Evolutionary conservation across 495 filamentous ascomycete genomes (phyloP), one percentile per base, ranked within the genome.

Genomic region (Parachaetomium inaequale): DNA sequence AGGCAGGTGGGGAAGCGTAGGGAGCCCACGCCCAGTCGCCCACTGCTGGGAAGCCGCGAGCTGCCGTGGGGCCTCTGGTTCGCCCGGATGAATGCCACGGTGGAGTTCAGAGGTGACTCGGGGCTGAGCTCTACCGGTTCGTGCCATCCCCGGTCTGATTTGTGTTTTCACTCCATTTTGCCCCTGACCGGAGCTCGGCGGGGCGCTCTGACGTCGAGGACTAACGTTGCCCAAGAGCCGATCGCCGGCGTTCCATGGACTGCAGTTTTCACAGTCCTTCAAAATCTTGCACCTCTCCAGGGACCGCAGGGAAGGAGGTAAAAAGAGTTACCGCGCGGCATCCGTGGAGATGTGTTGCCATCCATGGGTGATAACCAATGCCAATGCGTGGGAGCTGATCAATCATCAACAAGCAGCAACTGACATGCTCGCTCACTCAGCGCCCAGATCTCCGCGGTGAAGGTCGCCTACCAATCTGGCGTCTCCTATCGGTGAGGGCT

Each of bases 21-120:
- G n/a, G n/a, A 31, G 28, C 28, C 23, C 52, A 38, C 31, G 19
- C 14, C 21, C 52, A 42, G 8, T 36, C 31, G 19, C 14, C 21
- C 52, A 42, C 3, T 36, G 23, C 25, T 51, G 32, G 38, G 58
- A 61, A 45, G 51, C 56, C 26, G 47, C 57, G 59, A 63, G 58
- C 59, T 50, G 54, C 60, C 51, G 56, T 62, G 61, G 36, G 58
- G 29, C 21, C 40, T 68, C 47, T 70, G 70, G 68, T 72, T 72
- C 70, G 70, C 66, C 59, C 70, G 70, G 68, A 61, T 72, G 65
- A 72, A 72, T 67, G 31, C 65, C 45, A 34, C 29, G 45, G 68
- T 70, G 68, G 70, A 61, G 67, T 50, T 68, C 12, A 42, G 50
- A 23, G 34, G 53, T 56, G 46, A 67, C 62, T 52, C 31, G 40